Evolutionary conservation across 352 stramenopile species (phyloP).

Genomic region (Phytopythium vexans): DNA sequence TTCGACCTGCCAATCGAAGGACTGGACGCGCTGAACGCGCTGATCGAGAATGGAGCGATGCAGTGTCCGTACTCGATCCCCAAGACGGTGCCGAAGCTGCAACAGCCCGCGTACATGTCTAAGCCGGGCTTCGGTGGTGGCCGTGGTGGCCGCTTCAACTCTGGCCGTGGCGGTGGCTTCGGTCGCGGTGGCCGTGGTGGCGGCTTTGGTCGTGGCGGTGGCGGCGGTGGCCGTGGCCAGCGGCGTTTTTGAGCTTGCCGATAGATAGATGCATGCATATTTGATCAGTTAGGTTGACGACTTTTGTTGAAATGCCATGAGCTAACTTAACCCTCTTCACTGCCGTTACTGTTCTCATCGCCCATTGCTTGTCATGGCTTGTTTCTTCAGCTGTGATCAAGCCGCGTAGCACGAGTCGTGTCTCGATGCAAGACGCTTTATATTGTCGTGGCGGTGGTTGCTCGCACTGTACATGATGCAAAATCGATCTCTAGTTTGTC

Average conservation of each 20-base stretch:
- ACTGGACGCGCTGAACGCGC: slow-evolving; percentile 60
- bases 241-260: slow-evolving; percentile 24
- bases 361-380: too few relatives aligned
- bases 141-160: slow-evolving; percentile 31
- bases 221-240: slow-evolving; percentile 15
- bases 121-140: slow-evolving; percentile 34
- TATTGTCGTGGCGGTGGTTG: too few relatives aligned
- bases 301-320: background rate
- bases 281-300: background rate
- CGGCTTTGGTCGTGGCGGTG: slow-evolving; percentile 31
- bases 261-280: slow-evolving; percentile 1
- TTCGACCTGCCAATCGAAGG: slow-evolving; percentile 86
- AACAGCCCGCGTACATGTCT: slow-evolving; percentile 58
- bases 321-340: too few relatives aligned
- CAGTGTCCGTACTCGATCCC: slow-evolving; percentile 75
- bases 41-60: slow-evolving; percentile 66
- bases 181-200: slow-evolving; percentile 29
- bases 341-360: too few relatives aligned
- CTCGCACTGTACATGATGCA: too few relatives aligned
- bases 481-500: too few relatives aligned
- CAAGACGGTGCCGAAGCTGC: slow-evolving; percentile 73
- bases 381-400: too few relatives aligned
- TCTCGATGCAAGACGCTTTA: too few relatives aligned
- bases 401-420: too few relatives aligned
- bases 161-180: slow-evolving; percentile 25